Evolutionary conservation across 257 asterid genomes (phyloP).

Genomic region (Henckelia pumila): DNA sequence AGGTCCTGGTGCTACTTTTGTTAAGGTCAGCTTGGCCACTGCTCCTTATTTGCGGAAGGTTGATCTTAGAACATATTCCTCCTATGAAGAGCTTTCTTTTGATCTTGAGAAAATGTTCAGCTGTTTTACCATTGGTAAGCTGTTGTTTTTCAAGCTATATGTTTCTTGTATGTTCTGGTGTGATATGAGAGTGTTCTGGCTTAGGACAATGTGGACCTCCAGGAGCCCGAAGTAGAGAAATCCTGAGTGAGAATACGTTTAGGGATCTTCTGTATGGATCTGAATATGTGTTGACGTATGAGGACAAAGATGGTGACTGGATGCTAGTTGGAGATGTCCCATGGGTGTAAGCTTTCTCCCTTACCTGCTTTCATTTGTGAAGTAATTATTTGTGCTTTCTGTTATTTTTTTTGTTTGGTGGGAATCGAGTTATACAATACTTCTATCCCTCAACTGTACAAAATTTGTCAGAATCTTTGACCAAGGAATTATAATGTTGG

Average conservation of each 20-base stretch:
- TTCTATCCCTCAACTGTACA: neutral
- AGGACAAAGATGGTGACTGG: conserved; percentile 40
- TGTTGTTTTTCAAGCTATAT: no score
- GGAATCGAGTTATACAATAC: neutral
- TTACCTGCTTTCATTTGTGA: neutral
- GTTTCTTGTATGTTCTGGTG: no score
- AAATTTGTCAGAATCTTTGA: neutral
- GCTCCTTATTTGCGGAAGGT: conserved; percentile 54
- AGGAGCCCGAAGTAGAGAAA: no score
- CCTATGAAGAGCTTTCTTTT: conserved; percentile 42
- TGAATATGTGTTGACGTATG: conserved; percentile 44
- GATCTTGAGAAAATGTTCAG: conserved; percentile 51
- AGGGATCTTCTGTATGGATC: conserved; percentile 66
- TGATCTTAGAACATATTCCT: conserved; percentile 41
- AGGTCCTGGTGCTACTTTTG: conserved; percentile 39
- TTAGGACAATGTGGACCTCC: no score
- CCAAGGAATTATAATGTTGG: neutral
- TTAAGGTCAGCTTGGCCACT: conserved; percentile 54
- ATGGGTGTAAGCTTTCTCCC: conserved; percentile 29
- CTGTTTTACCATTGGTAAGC: conserved; percentile 40
- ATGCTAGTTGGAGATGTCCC: no score
- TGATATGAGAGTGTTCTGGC: no score
- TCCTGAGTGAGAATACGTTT: conserved; percentile 56
- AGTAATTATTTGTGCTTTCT: neutral
- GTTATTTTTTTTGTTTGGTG: neutral